These are phyloP conservation scores for Vanilla planifolia DNA, from an alignment of 106 monocot species.

Conservation along the genomic window DNA sequence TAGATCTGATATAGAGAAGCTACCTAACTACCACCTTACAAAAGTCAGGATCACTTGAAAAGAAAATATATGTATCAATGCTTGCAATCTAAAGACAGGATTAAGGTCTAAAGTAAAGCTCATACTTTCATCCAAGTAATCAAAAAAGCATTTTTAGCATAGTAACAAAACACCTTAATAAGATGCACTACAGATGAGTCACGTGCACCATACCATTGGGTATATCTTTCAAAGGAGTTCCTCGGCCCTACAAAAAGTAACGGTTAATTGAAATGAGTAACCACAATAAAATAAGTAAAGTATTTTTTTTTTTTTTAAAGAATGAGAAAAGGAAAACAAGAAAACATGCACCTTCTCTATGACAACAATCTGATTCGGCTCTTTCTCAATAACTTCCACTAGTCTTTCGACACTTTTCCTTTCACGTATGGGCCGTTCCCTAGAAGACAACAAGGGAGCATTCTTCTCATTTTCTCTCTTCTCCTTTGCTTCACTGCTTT, in stretches of 20 bases:
- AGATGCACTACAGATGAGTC: too few relatives aligned
- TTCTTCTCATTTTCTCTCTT: slow-evolving; percentile 5
- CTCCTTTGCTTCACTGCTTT: neutral
- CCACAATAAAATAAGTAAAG: neutral
- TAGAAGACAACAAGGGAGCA: slow-evolving; percentile 3
- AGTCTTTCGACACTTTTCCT: slow-evolving; percentile 88
- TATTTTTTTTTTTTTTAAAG: neutral
- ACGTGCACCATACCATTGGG: slow-evolving; percentile 26
- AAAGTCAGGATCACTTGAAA: too few relatives aligned
- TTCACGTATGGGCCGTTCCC: slow-evolving; percentile 50
- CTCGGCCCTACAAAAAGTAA: slow-evolving; percentile 14
- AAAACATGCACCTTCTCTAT: slow-evolving; percentile 14
- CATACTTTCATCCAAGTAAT: too few relatives aligned
- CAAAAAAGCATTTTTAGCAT: too few relatives aligned
- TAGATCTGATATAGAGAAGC: too few relatives aligned
- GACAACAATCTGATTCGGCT: slow-evolving; percentile 26
- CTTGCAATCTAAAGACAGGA: too few relatives aligned
- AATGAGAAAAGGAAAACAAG: neutral
- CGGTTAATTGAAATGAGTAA: neutral
- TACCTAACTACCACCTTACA: too few relatives aligned
- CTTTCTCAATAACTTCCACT: slow-evolving; percentile 87
- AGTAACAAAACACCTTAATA: too few relatives aligned
- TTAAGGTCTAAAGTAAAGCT: too few relatives aligned
- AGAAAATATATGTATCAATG: too few relatives aligned
- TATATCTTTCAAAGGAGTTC: slow-evolving; percentile 17